Evolutionary conservation across 2,329 filamentous ascomycete genomes (phyloP).

Genomic region (Lecanicillium sp.): DNA sequence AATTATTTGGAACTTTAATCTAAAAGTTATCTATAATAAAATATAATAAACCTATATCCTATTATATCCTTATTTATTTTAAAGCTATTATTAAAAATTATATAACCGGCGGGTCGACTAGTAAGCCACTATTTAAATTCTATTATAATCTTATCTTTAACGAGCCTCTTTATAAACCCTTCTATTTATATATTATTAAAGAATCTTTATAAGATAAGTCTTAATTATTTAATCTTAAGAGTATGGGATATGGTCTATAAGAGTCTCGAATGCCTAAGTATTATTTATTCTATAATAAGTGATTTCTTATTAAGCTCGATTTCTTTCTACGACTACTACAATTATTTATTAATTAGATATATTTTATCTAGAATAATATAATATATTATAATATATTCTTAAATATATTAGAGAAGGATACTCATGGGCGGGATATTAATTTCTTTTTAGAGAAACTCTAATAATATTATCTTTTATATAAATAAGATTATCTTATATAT

Average conservation of each 20-base stretch:
- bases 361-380: constrained; percentile 3
- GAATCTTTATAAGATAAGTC: neutral
- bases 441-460: constrained; percentile 1
- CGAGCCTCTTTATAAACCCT: neutral
- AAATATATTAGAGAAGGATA: neutral
- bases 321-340: constrained; percentile 49
- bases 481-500: neutral
- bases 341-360: constrained; percentile 22
- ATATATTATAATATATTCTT: neutral
- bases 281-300: constrained; percentile 39
- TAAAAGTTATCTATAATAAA: neutral
- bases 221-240: neutral
- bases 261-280: neutral
- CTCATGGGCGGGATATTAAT: neutral
- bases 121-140: neutral
- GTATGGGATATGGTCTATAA: neutral
- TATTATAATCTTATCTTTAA: neutral
- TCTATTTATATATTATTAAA: neutral
- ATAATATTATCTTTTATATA: neutral
- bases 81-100: neutral
- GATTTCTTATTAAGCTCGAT: constrained; percentile 28
- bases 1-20: neutral
- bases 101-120: neutral
- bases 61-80: neutral
- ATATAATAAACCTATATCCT: neutral